Base-by-base conservation (phyloP, 208 protist genomes). In the Leishmania guyanensis region DNA sequence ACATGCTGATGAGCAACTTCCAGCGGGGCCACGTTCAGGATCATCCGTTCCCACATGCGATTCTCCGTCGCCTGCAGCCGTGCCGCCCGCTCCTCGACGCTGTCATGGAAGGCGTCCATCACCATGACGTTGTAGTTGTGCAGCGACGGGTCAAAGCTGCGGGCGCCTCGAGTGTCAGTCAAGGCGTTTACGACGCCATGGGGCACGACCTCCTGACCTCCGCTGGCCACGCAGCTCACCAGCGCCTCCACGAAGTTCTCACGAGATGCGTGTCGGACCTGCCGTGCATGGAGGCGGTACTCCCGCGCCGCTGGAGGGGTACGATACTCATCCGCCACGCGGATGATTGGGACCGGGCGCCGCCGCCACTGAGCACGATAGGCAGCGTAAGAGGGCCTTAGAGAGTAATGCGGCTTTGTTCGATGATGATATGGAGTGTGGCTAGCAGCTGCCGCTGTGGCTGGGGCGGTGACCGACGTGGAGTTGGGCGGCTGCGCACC, bases 91-190 rank as follows among this genome's bases (percentile, higher is more conserved):
- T 65, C 82, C 22, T 50, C 81, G 1, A 83, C n/a, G 46, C 65
- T 85, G 56, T 74, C 53, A 43, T 64, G 58, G 65, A 87, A 88
- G 8, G 86, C 75, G 65, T 89, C 71, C 17, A 60, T 54, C 5
- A 80, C n/a, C 10, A 77, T 75, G 1, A 74, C 72, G 70, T 86
- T 88, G 64, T 62, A 89, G 80, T 88, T 88, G 78, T 86, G 84
- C 36, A 26, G 54, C 5, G 51, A 33, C 10, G 62, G 56, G 8
- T 75, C 58, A 33, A 78, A 80, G 29, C 14, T 71, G 64, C 2
- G 22, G 22, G 53, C n/a, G n/a, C 69, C 50, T 43, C 50, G 56
- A 14, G 68, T 72, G 62, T 82, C 77, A 3, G 16, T 26, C 50
- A 85, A 77, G 58, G 66, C 60, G n/a, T 66, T 77, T 33, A 78